Conservation (phyloP, 352 stramenopile genomes). For the Phytophthora macrochlamydospora region DNA sequence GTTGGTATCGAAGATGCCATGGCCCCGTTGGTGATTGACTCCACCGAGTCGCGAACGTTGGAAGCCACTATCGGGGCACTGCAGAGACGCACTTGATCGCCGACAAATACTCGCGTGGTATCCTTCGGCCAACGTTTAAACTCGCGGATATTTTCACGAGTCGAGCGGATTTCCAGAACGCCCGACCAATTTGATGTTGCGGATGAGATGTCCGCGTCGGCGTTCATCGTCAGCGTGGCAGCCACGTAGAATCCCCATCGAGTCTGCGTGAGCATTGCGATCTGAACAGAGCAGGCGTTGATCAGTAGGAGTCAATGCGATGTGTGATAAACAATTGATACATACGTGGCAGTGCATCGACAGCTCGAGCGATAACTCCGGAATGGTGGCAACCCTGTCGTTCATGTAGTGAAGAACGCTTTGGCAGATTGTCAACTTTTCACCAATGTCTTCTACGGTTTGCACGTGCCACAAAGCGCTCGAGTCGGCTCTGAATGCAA, state of each 20-base stretch:
- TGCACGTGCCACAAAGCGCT: constrained; percentile 17
- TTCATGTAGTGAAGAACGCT: constrained; percentile 32
- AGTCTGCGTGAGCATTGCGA: constrained; percentile 67
- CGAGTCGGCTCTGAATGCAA: constrained; percentile 12
- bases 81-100: constrained; percentile 25
- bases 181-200: constrained; percentile 33
- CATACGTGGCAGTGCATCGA: constrained; percentile 64
- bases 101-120: constrained; percentile 44
- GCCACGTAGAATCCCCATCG: constrained; percentile 60
- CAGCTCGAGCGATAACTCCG: constrained; percentile 61
- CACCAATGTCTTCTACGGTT: constrained; percentile 8
- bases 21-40: not conserved
- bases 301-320: not conserved
- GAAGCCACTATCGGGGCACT: not conserved
- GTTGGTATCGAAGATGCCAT: constrained; percentile 2
- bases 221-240: constrained; percentile 49
- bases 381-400: constrained; percentile 38
- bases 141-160: constrained; percentile 42
- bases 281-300: constrained; percentile 22
- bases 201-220: constrained; percentile 10
- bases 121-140: constrained; percentile 50
- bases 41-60: not conserved
- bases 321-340: constrained; percentile 2
- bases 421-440: constrained; percentile 47
- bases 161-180: constrained; percentile 60